Evolutionary conservation across 257 asterid species (phyloP).

Genomic region (Nicotiana benthamiana): DNA sequence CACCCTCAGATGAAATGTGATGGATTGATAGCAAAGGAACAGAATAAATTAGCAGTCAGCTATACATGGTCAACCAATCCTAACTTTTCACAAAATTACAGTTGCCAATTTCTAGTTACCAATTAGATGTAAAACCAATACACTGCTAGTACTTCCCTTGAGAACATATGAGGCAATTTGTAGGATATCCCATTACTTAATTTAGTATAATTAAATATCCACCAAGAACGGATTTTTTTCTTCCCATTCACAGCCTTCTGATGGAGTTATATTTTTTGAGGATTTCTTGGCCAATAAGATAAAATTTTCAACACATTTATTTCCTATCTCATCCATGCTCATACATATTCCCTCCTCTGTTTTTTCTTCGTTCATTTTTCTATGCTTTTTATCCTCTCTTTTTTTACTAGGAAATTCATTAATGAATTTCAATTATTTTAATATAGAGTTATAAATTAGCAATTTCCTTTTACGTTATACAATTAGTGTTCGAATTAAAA

Average conservation of each 20-base stretch:
- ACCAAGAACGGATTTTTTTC: not conserved
- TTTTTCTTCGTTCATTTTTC: no score
- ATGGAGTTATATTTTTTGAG: not conserved
- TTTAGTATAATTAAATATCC: not conserved
- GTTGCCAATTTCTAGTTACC: conserved; percentile 18
- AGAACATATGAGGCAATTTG: not conserved
- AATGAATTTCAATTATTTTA: no score
- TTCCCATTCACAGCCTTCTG: not conserved
- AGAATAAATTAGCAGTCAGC: not conserved
- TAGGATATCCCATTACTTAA: not conserved
- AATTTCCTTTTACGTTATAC: no score
- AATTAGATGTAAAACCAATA: no score
- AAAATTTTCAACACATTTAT: not conserved
- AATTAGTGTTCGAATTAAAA: no score
- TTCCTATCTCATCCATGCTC: no score
- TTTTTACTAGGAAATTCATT: no score
- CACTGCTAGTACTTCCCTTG: not conserved
- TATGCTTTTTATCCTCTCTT: no score
- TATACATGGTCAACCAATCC: no score
- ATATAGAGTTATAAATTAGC: no score
- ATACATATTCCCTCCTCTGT: no score
- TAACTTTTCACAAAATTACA: conserved; percentile 6
- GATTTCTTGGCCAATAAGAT: not conserved
- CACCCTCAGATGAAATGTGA: conserved; percentile 50
- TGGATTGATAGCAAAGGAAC: conserved; percentile 13